phyloP scores from a whole-genome alignment of 768 basidiomycete genomes.

The Mycena latifolia region DNA sequence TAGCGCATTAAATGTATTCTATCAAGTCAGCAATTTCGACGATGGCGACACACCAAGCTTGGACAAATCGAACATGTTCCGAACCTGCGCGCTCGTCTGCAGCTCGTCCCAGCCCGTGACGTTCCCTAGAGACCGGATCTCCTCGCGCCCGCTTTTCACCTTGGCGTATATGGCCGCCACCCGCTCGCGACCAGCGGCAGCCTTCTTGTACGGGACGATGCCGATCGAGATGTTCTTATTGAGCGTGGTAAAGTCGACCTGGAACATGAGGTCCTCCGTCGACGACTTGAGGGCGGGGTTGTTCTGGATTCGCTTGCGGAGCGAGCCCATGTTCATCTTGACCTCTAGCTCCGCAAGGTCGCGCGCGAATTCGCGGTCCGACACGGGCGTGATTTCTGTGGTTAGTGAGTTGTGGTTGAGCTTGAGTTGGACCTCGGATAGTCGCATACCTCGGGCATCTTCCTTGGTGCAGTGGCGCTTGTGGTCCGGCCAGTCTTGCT shows the following conservation, averaged over 20 bases:
- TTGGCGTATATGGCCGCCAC: slow-evolving; percentile 22
- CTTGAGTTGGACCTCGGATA: neutral
- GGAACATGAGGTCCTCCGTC: slow-evolving; percentile 11
- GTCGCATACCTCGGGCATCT: neutral
- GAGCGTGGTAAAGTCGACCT: slow-evolving; percentile 29
- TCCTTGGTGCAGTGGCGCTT: slow-evolving; percentile 20
- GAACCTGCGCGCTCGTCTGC: slow-evolving; percentile 5
- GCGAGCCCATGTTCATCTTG: slow-evolving; percentile 9
- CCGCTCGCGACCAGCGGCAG: neutral
- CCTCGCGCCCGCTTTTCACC: slow-evolving; percentile 20
- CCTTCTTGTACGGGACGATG: neutral
- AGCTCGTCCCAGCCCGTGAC: slow-evolving; percentile 16
- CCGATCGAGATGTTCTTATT: slow-evolving; percentile 27
- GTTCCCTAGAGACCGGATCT: slow-evolving; percentile 12
- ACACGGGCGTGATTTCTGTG: slow-evolving; percentile 24
- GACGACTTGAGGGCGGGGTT: slow-evolving; percentile 22
- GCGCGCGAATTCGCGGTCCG: slow-evolving; percentile 28
- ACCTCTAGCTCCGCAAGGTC: slow-evolving; percentile 19
- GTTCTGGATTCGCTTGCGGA: slow-evolving; percentile 21
- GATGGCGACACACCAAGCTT: too few species aligned
- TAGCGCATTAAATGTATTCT: neutral
- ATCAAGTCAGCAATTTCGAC: too few species aligned
- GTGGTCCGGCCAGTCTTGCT: slow-evolving; percentile 23
- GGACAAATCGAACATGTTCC: neutral
- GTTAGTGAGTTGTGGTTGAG: neutral